Conservation (phyloP, 2,329 filamentous ascomycete genomes). For the Teratosphaeria zuluensis region DNA sequence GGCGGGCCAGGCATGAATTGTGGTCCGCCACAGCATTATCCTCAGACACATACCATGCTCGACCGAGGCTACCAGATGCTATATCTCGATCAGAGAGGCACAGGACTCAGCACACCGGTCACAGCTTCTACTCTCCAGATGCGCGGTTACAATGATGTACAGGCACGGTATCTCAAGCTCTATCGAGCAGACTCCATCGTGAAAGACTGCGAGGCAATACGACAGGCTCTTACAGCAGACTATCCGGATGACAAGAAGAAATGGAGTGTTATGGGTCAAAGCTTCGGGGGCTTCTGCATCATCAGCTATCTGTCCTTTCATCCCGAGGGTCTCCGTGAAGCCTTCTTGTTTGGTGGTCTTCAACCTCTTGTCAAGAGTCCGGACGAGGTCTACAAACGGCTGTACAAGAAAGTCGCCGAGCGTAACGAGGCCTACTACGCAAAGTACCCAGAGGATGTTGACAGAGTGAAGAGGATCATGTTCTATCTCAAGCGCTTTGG, state of each 20-base stretch:
- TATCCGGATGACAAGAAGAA: conserved; percentile 60
- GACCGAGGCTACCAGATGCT: conserved; percentile 74
- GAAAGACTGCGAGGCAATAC: conserved; percentile 76
- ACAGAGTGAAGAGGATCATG: conserved; percentile 57
- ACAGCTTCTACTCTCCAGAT: conserved; percentile 60
- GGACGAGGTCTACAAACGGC: conserved; percentile 64
- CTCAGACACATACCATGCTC: conserved; percentile 61
- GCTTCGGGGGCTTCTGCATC: conserved; percentile 80
- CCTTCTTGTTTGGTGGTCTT: conserved; percentile 75
- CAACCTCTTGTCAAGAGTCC: conserved; percentile 63
- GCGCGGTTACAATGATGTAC: conserved; percentile 53
- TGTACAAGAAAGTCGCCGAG: conserved; percentile 58
- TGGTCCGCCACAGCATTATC: conserved; percentile 60
- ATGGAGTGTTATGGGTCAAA: conserved; percentile 85
- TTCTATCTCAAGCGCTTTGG: conserved; percentile 49
- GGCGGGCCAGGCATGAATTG: conserved; percentile 80
- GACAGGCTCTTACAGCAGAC: conserved; percentile 60
- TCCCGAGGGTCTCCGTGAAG: conserved; percentile 67
- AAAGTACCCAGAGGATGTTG: conserved; percentile 76
- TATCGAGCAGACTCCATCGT: conserved; percentile 90
- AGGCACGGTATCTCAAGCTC: conserved; percentile 70
- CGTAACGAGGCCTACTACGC: conserved; percentile 71
- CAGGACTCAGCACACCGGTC: conserved; percentile 73
- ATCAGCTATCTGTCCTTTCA: conserved; percentile 75
- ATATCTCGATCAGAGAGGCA: conserved; percentile 84